A percentile compares a stretch with the other conserved stretches of the same genome.
These are phyloP conservation scores for Rhodotorula sp. DNA, from an alignment of 1,284 basidiomycete genomes.

Conservation along the genomic window DNA sequence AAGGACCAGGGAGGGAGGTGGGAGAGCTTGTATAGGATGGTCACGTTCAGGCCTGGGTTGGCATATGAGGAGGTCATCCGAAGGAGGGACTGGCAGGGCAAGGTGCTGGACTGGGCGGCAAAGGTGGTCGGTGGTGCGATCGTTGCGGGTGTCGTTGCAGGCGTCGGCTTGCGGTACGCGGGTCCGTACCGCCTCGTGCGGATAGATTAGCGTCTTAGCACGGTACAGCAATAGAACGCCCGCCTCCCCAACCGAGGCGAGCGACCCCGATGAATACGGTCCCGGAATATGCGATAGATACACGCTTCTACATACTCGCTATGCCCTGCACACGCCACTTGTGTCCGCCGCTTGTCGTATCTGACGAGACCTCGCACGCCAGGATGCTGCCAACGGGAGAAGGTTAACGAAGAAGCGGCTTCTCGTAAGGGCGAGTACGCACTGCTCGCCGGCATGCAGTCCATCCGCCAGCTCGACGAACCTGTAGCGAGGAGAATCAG, in stretches of 20 bases:
- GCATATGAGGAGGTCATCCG: constrained; percentile 72
- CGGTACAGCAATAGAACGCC: too few species aligned
- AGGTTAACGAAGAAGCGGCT: too few species aligned
- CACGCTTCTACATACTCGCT: constrained; percentile 7
- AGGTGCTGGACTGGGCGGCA: constrained; percentile 19
- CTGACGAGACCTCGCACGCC: constrained; percentile 21
- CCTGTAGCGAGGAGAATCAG: not conserved
- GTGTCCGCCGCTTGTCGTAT: constrained; percentile 21
- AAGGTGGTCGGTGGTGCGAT: not conserved
- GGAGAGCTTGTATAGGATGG: constrained; percentile 93
- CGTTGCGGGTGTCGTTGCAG: not conserved
- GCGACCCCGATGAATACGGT: too few species aligned
- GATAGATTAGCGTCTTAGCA: not conserved
- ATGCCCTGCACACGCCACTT: constrained; percentile 25
- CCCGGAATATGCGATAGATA: too few species aligned
- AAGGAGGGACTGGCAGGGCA: constrained; percentile 60
- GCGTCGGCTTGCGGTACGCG: not conserved
- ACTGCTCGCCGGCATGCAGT: constrained; percentile 23
- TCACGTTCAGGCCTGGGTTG: constrained; percentile 92
- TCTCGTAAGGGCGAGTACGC: not conserved
- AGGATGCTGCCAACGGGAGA: constrained; percentile 7
- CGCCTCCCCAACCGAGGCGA: too few species aligned
- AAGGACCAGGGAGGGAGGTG: constrained; percentile 54
- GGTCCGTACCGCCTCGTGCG: constrained; percentile 3
- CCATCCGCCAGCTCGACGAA: constrained; percentile 15